A percentile compares a stretch with the other conserved stretches of the same genome.
Evolutionary conservation across 2,329 filamentous ascomycete genomes (phyloP).

Genomic region (Mycosphaerelloides madeirae): DNA sequence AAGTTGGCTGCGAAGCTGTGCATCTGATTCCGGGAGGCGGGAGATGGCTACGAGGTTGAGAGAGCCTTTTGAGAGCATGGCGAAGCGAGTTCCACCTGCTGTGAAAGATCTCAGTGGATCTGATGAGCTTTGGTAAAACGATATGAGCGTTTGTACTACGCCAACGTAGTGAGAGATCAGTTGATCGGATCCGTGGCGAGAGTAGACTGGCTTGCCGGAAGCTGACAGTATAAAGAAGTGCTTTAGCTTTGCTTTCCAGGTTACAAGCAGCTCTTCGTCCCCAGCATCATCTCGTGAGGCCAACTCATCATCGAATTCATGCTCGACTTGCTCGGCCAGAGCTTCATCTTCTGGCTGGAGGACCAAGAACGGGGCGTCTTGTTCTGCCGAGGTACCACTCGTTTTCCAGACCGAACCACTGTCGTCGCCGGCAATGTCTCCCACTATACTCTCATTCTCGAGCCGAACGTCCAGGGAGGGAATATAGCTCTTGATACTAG

Average conservation of each 20-base stretch:
- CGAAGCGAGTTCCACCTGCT: conserved; percentile 80
- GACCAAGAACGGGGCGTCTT: conserved; percentile 56
- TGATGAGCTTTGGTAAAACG: conserved; percentile 79
- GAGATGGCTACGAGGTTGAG: conserved; percentile 93
- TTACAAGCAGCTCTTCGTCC: conserved; percentile 55
- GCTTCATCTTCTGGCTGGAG: conserved; percentile 42
- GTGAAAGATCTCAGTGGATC: conserved; percentile 79
- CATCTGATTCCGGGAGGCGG: conserved; percentile 83
- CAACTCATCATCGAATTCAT: conserved; percentile 72
- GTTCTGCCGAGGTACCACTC: conserved; percentile 57
- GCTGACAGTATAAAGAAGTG: conserved; percentile 96
- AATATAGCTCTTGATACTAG: conserved; percentile 62
- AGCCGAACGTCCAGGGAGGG: conserved; percentile 59
- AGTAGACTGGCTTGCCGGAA: conserved; percentile 96
- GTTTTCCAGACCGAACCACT: conserved; percentile 66
- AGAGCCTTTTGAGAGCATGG: conserved; percentile 77
- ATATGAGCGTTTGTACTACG: conserved; percentile 94
- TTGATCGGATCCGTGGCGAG: conserved; percentile 82
- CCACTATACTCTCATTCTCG: conserved; percentile 77
- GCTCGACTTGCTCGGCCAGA: conserved; percentile 61
- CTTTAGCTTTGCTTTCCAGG: conserved; percentile 91
- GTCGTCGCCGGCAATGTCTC: conserved; percentile 60
- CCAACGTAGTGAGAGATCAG: conserved; percentile 92
- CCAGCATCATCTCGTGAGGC: conserved; percentile 54
- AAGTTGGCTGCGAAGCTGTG: conserved; percentile 79